phyloP scores from a whole-genome alignment of 306 rosid species.

The Hippophae gyantsensis region DNA sequence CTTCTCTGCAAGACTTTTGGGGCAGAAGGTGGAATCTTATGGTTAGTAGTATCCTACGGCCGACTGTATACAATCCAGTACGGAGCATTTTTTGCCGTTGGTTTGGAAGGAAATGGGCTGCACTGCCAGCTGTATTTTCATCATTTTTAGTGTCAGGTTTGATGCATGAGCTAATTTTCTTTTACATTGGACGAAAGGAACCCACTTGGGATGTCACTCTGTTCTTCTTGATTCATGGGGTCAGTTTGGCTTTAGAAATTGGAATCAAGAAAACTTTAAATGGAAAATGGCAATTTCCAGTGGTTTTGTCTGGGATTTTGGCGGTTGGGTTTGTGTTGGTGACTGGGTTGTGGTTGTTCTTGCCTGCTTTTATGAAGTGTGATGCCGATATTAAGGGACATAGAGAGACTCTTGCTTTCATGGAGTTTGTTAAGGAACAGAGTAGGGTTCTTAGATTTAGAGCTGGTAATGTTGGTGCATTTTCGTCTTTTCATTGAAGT shows the following conservation, averaged over 20 bases:
- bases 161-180: conserved; percentile 18
- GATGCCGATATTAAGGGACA: no score
- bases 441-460: no score
- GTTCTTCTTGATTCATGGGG: conserved; percentile 13
- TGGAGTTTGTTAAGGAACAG: no score
- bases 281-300: no score
- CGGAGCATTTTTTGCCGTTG: background rate
- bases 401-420: no score
- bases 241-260: background rate
- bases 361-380: no score
- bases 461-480: no score
- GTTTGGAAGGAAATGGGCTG: conserved; percentile 1
- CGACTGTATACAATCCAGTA: conserved; percentile 11
- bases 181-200: conserved; percentile 15
- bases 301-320: no score
- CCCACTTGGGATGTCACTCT: conserved; percentile 20
- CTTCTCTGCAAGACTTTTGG: conserved; percentile 23
- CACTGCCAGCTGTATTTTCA: conserved; percentile 1
- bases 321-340: no score
- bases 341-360: no score
- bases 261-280: background rate
- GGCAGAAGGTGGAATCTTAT: conserved; percentile 23
- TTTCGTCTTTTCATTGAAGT: no score
- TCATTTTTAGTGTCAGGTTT: conserved; percentile 11
- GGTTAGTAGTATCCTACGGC: conserved; percentile 9